Evolutionary conservation across 495 filamentous ascomycete genomes (phyloP), one percentile per base, ranked within the genome.

Genomic region (Astrocystis sublimbata): DNA sequence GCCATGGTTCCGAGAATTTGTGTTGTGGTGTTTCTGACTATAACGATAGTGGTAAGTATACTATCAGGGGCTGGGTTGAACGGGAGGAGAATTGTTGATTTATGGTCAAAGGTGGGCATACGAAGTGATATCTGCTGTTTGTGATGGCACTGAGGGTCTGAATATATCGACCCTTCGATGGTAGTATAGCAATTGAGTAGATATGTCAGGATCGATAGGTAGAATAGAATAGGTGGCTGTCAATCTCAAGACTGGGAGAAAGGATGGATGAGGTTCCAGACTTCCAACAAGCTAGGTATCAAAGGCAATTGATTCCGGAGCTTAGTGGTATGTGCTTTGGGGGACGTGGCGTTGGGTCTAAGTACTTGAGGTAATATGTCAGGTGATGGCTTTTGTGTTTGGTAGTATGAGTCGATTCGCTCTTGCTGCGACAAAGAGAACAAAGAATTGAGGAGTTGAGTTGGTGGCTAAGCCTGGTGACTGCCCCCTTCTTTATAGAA

Each of bases 1-100:
- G 70, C 62, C 68, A 72, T 72, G 19, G 50, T 59, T 46, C 3
- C 17, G 45, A 19, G 33, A 45, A 43, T 43, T 41, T 23, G 12
- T 6, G 52, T 47, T 19, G 35, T 41, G 33, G 12, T 6, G 52
- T 47, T 19, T 30, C 31, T 55, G 35, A 24, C 42, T 42, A 24
- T 9, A 36, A 52, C 24, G 13, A 13, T 15, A 21, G 23, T 6
- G n/a, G 31, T 59, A 28, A 59, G 40, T 42, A 23, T 12, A 17
- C 28, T 8, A 9, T 30, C 54, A 6, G 33, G 8, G 23, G 23
- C 21, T 28, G n/a, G n/a, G n/a, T n/a, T n/a, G n/a, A 28, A 28
- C 13, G 23, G 23, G 17, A 12, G 17, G 24, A 3, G 24, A 30
- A 26, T 8, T 6, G 1, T 21, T 42, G 38, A 40, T 36, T 43